Percentiles rank a stretch among this genome's conserved stretches.
These are phyloP conservation scores for Lactarius vividus DNA, from an alignment of 768 basidiomycete species.

Conservation along the genomic window DNA sequence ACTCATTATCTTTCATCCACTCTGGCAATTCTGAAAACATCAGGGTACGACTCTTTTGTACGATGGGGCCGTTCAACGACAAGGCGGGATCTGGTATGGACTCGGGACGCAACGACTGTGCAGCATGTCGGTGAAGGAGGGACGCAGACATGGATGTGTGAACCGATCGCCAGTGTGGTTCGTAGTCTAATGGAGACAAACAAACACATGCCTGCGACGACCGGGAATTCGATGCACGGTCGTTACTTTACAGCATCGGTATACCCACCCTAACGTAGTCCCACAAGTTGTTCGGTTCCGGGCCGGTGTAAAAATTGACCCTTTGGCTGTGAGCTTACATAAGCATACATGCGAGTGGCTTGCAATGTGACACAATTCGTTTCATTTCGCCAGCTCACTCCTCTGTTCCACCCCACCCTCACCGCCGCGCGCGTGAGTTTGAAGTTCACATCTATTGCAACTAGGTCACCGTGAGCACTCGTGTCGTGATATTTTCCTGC, in stretches of 20 bases:
- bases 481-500: not conserved
- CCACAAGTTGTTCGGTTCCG: not conserved
- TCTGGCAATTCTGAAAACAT: constrained; percentile 59
- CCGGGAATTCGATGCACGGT: not conserved
- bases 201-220: not conserved
- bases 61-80: not conserved
- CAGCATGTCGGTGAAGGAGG: constrained; percentile 10
- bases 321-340: not conserved
- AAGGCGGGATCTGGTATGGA: not conserved
- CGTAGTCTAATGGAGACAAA: not conserved
- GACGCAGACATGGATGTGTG: constrained; percentile 5
- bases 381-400: constrained; percentile 12
- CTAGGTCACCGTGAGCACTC: constrained; percentile 12
- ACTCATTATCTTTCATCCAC: constrained; percentile 76
- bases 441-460: not conserved
- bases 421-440: constrained; percentile 15
- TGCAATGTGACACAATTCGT: constrained; percentile 4
- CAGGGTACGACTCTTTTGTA: constrained; percentile 32
- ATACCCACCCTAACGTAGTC: too few species aligned
- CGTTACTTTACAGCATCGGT: too few species aligned
- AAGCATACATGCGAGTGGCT: not conserved
- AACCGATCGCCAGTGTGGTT: not conserved
- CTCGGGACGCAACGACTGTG: constrained; percentile 7
- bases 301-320: not conserved
- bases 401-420: constrained; percentile 7